Percentiles rank a stretch among this genome's conserved stretches.
Evolutionary conservation across 2,329 filamentous ascomycete genomes (phyloP).

Genomic region (Exophiala sp.): DNA sequence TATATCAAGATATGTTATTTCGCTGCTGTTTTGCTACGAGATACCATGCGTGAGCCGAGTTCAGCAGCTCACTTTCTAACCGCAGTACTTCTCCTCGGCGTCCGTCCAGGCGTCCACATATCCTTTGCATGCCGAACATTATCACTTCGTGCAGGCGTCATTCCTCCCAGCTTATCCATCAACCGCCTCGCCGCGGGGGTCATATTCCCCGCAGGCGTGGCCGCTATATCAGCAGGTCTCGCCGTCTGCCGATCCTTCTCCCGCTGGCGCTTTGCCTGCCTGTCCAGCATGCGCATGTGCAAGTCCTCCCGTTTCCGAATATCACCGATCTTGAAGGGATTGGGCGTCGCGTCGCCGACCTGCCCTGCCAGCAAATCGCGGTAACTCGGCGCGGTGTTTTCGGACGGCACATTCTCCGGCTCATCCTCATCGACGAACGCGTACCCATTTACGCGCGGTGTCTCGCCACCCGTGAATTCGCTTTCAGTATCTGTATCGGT

Average conservation of each 20-base stretch:
- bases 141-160: slow-evolving; percentile 30
- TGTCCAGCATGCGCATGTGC: slow-evolving; percentile 83
- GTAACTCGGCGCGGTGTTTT: slow-evolving; percentile 49
- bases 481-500: slow-evolving; percentile 45
- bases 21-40: too few species aligned
- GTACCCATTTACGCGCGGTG: slow-evolving; percentile 88
- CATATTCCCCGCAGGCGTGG: slow-evolving; percentile 33
- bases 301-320: slow-evolving; percentile 74
- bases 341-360: slow-evolving; percentile 55
- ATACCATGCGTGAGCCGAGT: too few species aligned
- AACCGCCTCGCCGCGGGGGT: slow-evolving; percentile 45
- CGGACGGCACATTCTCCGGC: slow-evolving; percentile 36
- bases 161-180: slow-evolving; percentile 37
- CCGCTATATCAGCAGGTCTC: background rate
- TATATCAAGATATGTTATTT: too few species aligned
- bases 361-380: slow-evolving; percentile 32
- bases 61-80: slow-evolving; percentile 2
- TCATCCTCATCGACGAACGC: slow-evolving; percentile 82
- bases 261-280: slow-evolving; percentile 31
- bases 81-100: slow-evolving; percentile 29
- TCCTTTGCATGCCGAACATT: slow-evolving; percentile 19
- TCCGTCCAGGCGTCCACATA: slow-evolving; percentile 41
- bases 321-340: slow-evolving; percentile 76
- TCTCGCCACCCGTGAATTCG: slow-evolving; percentile 65
- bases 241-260: slow-evolving; percentile 23